These are phyloP conservation scores for Aspergillus puulaauensis DNA, from an alignment of 2,329 filamentous ascomycete species.

Conservation along the genomic window DNA sequence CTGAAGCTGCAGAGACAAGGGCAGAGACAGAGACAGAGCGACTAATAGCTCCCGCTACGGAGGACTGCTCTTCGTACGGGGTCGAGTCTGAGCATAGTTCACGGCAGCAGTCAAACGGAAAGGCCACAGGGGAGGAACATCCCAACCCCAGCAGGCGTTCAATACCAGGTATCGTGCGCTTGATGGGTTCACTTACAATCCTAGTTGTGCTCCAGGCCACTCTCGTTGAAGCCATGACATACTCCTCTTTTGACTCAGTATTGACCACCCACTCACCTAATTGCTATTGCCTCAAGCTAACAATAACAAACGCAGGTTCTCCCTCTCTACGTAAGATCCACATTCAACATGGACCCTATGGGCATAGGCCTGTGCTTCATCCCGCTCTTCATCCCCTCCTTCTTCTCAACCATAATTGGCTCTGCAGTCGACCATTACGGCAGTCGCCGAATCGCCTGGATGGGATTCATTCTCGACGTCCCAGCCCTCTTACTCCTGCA, in stretches of 20 bases:
- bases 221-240: conserved; percentile 51
- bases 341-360: conserved; percentile 57
- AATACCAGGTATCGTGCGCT: conserved; percentile 23
- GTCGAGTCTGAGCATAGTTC: background rate
- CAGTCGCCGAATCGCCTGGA: conserved; percentile 59
- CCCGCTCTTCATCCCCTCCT: conserved; percentile 59
- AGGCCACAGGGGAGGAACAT: background rate
- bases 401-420: conserved; percentile 60
- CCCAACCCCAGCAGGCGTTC: conserved; percentile 2
- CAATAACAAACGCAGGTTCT: conserved; percentile 40
- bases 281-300: background rate
- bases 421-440: conserved; percentile 54
- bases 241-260: conserved; percentile 55
- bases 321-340: conserved; percentile 55
- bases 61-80: background rate
- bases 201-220: conserved; percentile 45
- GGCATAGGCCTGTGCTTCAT: conserved; percentile 61
- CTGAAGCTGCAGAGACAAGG: background rate
- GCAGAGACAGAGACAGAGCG: background rate
- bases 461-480: conserved; percentile 54
- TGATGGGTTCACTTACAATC: conserved; percentile 45
- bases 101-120: background rate
- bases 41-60: conserved; percentile 7
- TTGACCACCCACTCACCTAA: background rate
- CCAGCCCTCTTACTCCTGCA: conserved; percentile 65